These are phyloP conservation scores for Tolypocladium inflatum DNA, from an alignment of 2,329 filamentous ascomycete species.

Conservation along the genomic window DNA sequence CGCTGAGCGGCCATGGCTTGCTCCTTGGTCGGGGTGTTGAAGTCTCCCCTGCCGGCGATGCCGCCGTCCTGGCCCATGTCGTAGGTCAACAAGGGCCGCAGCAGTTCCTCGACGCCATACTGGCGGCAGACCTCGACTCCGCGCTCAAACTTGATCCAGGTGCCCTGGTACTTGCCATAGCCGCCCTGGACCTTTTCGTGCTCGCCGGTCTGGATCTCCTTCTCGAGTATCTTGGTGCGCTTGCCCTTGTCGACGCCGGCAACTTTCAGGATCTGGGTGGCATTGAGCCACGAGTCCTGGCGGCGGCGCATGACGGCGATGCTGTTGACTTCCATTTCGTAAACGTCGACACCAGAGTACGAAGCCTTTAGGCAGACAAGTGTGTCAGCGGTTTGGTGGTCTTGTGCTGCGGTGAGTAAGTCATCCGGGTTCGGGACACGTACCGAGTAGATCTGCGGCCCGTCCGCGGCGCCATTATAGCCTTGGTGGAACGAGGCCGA, in stretches of 20 bases:
- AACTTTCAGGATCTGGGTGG: conserved; percentile 95
- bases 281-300: conserved; percentile 93
- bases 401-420: background rate
- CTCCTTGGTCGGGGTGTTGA: conserved; percentile 96
- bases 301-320: conserved; percentile 93
- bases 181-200: conserved; percentile 98
- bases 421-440: conserved; percentile 10
- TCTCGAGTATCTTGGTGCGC: conserved; percentile 94
- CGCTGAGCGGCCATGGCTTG: conserved; percentile 94
- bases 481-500: conserved; percentile 25
- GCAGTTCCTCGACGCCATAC: conserved; percentile 66
- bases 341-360: conserved; percentile 92
- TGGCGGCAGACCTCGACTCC: conserved; percentile 85
- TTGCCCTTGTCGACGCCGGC: conserved; percentile 96
- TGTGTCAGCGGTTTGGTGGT: conserved; percentile 6
- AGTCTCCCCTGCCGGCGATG: conserved; percentile 58
- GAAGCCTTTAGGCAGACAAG: conserved; percentile 47
- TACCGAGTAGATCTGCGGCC: conserved; percentile 55
- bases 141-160: conserved; percentile 92
- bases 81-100: conserved; percentile 68
- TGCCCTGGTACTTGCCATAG: conserved; percentile 98
- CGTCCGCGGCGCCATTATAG: conserved; percentile 26
- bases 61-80: conserved; percentile 72
- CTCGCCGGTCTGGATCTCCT: conserved; percentile 91
- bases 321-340: conserved; percentile 95